Evolutionary conservation across 495 filamentous ascomycete species (phyloP).

Genomic region (Neurospora discreta): DNA sequence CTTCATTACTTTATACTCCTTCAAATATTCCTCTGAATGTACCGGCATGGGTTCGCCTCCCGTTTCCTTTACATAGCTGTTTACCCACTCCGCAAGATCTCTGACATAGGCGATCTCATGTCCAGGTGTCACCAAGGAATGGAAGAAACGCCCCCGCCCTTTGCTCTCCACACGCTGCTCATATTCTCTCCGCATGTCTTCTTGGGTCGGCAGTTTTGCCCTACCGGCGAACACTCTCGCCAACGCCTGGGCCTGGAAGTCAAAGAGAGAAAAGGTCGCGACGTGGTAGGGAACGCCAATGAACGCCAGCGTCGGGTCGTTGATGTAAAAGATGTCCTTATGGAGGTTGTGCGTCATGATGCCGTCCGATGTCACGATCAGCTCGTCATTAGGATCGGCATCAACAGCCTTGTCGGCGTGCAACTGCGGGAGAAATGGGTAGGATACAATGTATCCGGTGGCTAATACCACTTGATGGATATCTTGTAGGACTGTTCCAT

Average conservation of each 20-base stretch:
- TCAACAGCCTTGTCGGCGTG: slow-evolving; percentile 24
- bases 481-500: slow-evolving; percentile 31
- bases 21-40: slow-evolving; percentile 35
- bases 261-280: slow-evolving; percentile 53
- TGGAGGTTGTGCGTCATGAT: slow-evolving; percentile 56
- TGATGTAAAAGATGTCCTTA: slow-evolving; percentile 57
- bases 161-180: slow-evolving; percentile 27
- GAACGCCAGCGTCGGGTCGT: slow-evolving; percentile 50
- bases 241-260: slow-evolving; percentile 52
- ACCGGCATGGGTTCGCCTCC: slow-evolving; percentile 29
- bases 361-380: slow-evolving; percentile 50
- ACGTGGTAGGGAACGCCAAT: slow-evolving; percentile 50
- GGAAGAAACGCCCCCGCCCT: slow-evolving; percentile 42
- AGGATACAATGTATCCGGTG: slow-evolving; percentile 53
- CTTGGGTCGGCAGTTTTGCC: slow-evolving; percentile 34
- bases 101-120: slow-evolving; percentile 45
- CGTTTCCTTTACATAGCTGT: slow-evolving; percentile 19
- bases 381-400: slow-evolving; percentile 32
- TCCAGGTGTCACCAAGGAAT: slow-evolving; percentile 35
- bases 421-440: slow-evolving; percentile 45
- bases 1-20: slow-evolving; percentile 9
- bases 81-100: slow-evolving; percentile 44
- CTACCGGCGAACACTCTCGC: slow-evolving; percentile 45
- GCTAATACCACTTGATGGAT: slow-evolving; percentile 48
- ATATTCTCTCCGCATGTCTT: slow-evolving; percentile 45